Base-by-base conservation (phyloP, 2,329 filamentous ascomycete species). In the Neofusicoccum sp. region DNA sequence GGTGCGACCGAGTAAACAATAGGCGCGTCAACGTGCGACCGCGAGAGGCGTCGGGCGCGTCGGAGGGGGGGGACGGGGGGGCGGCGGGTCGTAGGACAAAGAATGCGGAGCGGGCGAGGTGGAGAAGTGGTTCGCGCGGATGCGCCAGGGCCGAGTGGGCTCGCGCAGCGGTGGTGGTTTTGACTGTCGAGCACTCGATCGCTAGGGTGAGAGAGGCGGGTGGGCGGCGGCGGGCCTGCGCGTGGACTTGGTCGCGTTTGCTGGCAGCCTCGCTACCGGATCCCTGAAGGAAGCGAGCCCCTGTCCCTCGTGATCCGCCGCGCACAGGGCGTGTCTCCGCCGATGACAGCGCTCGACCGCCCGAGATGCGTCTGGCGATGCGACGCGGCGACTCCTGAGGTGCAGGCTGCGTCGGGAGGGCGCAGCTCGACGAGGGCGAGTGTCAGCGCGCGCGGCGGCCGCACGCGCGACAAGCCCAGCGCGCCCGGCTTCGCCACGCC, bases 1-100 rank as follows among this genome's bases (percentile, higher is more conserved):
- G 33, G 48, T 56, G 59, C 48, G 40, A 56, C 41, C 49, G 41
- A 48, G 59, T 61, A 61, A 61, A 61, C 59, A 61, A 61, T 61
- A 44, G 48, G 59, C 59, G 59, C 59, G 59, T 61, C 48, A 34
- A 28, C 38, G 36, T 56, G 51, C 51, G 51, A 56, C 51, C 36
- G 36, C 24, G 44, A 33, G 30, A 41, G 20, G 57, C 44, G 45
- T 26, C 34, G 57, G 57, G 44, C 44, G 44, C 57, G 58, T 49
- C 43, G 47, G 49, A 14, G 49, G 24, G 33, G 59, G 31, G 6
- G 16, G 24, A 40, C 28, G 16, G 31, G 40, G 45, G 30, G 30
- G 34, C 43, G 58, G 47, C 26, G n/a, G 45, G 34, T 31, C 16
- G 38, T 45, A 28, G 58, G 47, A 43, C 47, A 53, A 60, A 60